Conservation (phyloP, 2,329 filamentous ascomycete species). For the Phialophora tarda region DNA sequence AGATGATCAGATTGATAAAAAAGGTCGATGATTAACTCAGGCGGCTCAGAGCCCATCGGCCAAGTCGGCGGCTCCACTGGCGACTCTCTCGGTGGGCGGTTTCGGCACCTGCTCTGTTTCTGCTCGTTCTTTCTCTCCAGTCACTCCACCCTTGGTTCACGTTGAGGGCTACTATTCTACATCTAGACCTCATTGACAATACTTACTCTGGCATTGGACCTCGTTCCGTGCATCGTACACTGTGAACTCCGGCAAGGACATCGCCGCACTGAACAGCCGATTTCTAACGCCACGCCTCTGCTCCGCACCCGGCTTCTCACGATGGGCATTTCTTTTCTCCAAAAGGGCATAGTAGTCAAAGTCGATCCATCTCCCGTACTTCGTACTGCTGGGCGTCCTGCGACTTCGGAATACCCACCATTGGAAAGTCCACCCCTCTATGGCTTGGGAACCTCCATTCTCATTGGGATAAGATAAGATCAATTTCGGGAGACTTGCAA, state of each 20-base stretch:
- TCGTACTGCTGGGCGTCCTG: slow-evolving; percentile 10
- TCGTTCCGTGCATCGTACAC: not conserved
- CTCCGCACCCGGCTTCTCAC: slow-evolving; percentile 12
- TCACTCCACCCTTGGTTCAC: not conserved
- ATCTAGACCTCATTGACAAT: not conserved
- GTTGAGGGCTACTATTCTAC: not conserved
- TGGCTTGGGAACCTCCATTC: not conserved
- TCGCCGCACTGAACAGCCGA: not conserved
- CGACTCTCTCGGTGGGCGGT: not conserved
- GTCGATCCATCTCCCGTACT: slow-evolving; percentile 4
- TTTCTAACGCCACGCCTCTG: not conserved
- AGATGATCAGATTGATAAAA: slow-evolving; percentile 15
- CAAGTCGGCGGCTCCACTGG: not conserved
- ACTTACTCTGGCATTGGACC: not conserved
- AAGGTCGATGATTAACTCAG: not conserved
- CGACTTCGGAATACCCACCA: slow-evolving; percentile 15
- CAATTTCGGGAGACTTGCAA: slow-evolving; percentile 1
- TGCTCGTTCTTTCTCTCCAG: not conserved
- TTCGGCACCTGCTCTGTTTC: not conserved
- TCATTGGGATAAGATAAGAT: slow-evolving; percentile 20
- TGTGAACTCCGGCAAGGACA: not conserved
- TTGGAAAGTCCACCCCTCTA: not conserved
- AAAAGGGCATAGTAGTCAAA: slow-evolving; percentile 8
- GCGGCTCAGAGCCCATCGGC: not conserved
- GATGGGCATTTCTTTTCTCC: slow-evolving; percentile 8